Base-by-base conservation (phyloP, 2,329 filamentous ascomycete genomes). In the Fusarium xyrophilum region DNA sequence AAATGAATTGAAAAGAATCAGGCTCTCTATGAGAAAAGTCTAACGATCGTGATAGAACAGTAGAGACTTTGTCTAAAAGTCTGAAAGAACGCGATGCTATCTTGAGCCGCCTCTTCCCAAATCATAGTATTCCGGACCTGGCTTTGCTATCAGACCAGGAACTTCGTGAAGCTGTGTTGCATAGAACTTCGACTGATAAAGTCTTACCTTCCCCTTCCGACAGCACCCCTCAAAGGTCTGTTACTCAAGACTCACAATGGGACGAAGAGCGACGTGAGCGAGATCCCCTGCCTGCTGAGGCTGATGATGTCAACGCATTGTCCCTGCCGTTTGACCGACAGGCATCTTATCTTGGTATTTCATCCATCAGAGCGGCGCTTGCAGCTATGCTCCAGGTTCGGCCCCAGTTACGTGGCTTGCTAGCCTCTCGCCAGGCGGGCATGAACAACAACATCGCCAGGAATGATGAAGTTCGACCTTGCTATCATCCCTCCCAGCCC, bases 301-400 rank as follows among this genome's bases (percentile, higher is more conserved):
- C 56, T 38, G 56, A 59, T 38, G 56, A 59, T 39, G 56, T 59
- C 27, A 59, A 59, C 27, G 56, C 50, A 7, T n/a, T 59, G 15
- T 59, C 56, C 3, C 51, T 59, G 35, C 56, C 56, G 19, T 44
- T 59, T 6, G 56, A 59, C 25, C 27, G 51, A 17, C 56, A 59
- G 27, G 56, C 56, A 7, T 59, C 56, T 3, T 56, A 59, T 38
- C 56, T 59, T 5, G 56, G 56, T 25, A 56, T 44, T 14, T 59
- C 56, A 17, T 59, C 56, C 7, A 55, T 59, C 21, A 59, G 32
- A 15, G 56, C 56, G 5, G 56, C 56, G 8, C 50, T 59, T 56
- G 51, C 50, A 27, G 56, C 56, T 19, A 59, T 59, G 23, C 56
- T 59, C 13, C 56, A 59, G 6, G 54, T 38, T 14, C 50, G 56